Base-by-base conservation (phyloP, 352 stramenopile species). In the Globisporangium polare region DNA sequence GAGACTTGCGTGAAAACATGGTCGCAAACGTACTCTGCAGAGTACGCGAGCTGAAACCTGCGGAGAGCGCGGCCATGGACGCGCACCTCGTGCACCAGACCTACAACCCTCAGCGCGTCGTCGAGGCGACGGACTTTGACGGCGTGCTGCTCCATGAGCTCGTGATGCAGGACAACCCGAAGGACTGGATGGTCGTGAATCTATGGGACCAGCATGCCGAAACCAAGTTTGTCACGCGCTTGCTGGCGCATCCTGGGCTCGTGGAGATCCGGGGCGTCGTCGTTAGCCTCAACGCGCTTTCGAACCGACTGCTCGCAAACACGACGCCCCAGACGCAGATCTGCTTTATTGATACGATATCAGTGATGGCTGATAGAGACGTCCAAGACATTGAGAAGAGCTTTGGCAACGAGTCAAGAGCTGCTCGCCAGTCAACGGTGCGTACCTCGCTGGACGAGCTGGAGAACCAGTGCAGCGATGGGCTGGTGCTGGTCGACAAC, bases 121-220 rank as follows among this genome's bases (percentile, higher is more conserved):
- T 52, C 1, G 24, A 54, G 43, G 31, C 49, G 17, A 72, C 65
- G 4, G 75, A 81, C 41, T 47, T 78, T 50, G 68, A 78, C 29
- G 73, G 75, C 5, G 73, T 80, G 6, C 49, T 84, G 31, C 58
- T 86, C 8, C 71, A 62, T 37, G 75, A 89, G 49, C 58, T 89
- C 9, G 60, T 77, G n/a, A 83, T 86, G 68, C 62, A 63, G 43
- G 74, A 86, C 65, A 68, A 62, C 2, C 35, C 46, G 2, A 55
- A 51, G 45, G 72, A 83, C 43, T 60, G 62, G 27, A 86, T 88
- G 66, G 60, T 71, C 15, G 53, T 88, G 27, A 86, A 88, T 31
- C 63, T 90, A 39, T 89, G 78, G 77, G 77, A 90, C 37, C 81
- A 89, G 42, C 75, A 84, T 54, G 73, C 81, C 1, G 77, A 90